Percentiles rank a stretch among this genome's conserved stretches.
These are phyloP conservation scores for Candida sp. DNA, from an alignment of 1,139 yeast species.

Conservation along the genomic window DNA sequence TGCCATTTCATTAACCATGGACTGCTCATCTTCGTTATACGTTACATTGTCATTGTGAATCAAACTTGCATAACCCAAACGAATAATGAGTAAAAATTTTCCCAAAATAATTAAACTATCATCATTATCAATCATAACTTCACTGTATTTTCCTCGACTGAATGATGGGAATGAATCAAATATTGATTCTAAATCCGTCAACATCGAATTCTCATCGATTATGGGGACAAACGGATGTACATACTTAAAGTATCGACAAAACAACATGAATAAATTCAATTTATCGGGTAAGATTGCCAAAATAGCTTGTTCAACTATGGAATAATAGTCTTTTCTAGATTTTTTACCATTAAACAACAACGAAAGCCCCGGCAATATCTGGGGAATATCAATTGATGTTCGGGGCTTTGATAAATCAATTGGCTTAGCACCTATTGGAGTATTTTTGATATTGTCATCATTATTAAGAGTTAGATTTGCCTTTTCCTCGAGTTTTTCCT, in stretches of 20 bases:
- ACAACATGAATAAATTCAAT: conserved; percentile 23
- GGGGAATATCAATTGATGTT: conserved; percentile 1
- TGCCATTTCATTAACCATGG: conserved; percentile 26
- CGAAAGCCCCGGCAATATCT: conserved; percentile 19
- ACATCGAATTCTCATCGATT: conserved; percentile 26
- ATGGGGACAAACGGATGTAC: conserved; percentile 40
- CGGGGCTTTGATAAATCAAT: conserved; percentile 6
- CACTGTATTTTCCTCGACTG: conserved; percentile 16
- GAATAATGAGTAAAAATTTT: conserved; percentile 25
- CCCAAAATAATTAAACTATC: conserved; percentile 31
- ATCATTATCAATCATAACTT: conserved; percentile 25
- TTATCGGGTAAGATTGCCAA: conserved; percentile 31
- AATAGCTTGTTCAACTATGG: conserved; percentile 26
- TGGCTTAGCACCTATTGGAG: background rate
- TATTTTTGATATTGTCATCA: conserved; percentile 7
- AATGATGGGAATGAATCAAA: conserved; percentile 26
- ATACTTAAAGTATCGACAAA: conserved; percentile 35
- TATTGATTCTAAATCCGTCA: conserved; percentile 23
- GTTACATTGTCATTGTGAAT: conserved; percentile 32
- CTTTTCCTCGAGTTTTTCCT: conserved; percentile 10
- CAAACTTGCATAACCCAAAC: conserved; percentile 40
- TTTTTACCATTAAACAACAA: conserved; percentile 14
- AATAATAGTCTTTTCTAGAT: conserved; percentile 22
- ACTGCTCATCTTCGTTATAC: conserved; percentile 25
- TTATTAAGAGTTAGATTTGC: conserved; percentile 8